These are phyloP conservation scores for Mortierella sp. DNA, from an alignment of 371 early-diverging fungal genomes.

Conservation along the genomic window DNA sequence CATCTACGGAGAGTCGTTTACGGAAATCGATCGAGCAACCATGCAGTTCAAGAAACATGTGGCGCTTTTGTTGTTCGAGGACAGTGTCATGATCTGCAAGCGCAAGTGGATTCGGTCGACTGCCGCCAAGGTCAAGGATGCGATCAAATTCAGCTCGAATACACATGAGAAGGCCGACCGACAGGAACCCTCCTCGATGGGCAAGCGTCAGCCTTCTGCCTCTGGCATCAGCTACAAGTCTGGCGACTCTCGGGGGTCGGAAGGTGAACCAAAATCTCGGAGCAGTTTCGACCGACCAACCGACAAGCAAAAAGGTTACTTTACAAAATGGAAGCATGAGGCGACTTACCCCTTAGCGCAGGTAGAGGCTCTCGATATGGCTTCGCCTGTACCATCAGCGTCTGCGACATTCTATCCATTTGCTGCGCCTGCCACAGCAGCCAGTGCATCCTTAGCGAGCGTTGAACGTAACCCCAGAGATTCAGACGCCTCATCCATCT, in stretches of 20 bases:
- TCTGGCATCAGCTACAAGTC: conserved; percentile 40
- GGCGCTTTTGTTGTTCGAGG: conserved; percentile 73
- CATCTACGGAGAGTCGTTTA: conserved; percentile 75
- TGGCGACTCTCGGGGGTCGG: conserved; percentile 28
- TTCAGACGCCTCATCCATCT: conserved; percentile 58
- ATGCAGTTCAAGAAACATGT: conserved; percentile 73
- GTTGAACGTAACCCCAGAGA: conserved; percentile 28
- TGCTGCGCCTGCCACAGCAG: conserved; percentile 58
- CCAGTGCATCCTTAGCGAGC: conserved; percentile 57
- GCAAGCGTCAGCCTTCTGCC: conserved; percentile 45
- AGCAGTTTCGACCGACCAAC: conserved; percentile 34
- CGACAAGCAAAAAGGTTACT: conserved; percentile 64
- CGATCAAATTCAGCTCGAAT: conserved; percentile 62
- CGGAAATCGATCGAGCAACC: conserved; percentile 68
- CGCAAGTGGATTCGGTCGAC: conserved; percentile 69
- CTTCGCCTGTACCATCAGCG: conserved; percentile 64
- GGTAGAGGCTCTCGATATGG: conserved; percentile 71
- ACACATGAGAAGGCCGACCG: conserved; percentile 52
- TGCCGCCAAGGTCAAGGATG: conserved; percentile 63
- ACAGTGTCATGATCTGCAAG: conserved; percentile 71
- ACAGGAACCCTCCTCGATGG: conserved; percentile 56
- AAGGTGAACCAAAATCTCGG: conserved; percentile 18
- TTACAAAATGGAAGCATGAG: conserved; percentile 78
- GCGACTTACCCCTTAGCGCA: conserved; percentile 67
- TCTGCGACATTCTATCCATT: conserved; percentile 63